Percentiles rank a stretch among this genome's conserved stretches.
Conservation (phyloP, 2,329 filamentous ascomycete genomes). For the Trichoderma harzianum region DNA sequence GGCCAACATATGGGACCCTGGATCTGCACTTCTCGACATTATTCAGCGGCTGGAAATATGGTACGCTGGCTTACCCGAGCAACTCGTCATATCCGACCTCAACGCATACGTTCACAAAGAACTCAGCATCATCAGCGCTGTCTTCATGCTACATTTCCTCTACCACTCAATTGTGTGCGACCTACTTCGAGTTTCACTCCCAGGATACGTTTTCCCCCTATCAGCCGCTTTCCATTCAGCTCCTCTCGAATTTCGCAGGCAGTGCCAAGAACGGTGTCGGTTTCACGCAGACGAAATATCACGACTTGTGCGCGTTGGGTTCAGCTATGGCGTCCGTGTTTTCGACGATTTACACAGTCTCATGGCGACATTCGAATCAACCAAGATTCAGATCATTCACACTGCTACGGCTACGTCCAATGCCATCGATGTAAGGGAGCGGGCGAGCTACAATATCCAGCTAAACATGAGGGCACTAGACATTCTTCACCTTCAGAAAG, state of each 20-base stretch:
- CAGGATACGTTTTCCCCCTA: slow-evolving; percentile 8
- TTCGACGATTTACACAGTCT: slow-evolving; percentile 8
- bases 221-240: neutral
- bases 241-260: slow-evolving; percentile 1
- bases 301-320: neutral
- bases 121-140: slow-evolving; percentile 1
- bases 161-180: slow-evolving; percentile 9
- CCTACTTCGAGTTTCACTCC: neutral
- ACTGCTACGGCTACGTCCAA: slow-evolving; percentile 9
- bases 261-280: slow-evolving; percentile 7
- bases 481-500: neutral
- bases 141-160: slow-evolving; percentile 12
- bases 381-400: slow-evolving; percentile 13
- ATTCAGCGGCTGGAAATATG: neutral
- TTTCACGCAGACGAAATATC: slow-evolving; percentile 11
- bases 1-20: slow-evolving; percentile 1
- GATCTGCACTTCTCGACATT: slow-evolving; percentile 10
- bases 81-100: neutral
- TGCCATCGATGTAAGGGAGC: neutral
- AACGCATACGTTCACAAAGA: slow-evolving; percentile 11
- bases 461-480: slow-evolving; percentile 1
- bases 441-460: neutral
- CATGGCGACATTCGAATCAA: slow-evolving; percentile 10
- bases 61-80: neutral
- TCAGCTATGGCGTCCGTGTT: neutral